These are phyloP conservation scores for Dothiorella sarmentorum DNA, from an alignment of 2,329 filamentous ascomycete species.

Conservation along the genomic window DNA sequence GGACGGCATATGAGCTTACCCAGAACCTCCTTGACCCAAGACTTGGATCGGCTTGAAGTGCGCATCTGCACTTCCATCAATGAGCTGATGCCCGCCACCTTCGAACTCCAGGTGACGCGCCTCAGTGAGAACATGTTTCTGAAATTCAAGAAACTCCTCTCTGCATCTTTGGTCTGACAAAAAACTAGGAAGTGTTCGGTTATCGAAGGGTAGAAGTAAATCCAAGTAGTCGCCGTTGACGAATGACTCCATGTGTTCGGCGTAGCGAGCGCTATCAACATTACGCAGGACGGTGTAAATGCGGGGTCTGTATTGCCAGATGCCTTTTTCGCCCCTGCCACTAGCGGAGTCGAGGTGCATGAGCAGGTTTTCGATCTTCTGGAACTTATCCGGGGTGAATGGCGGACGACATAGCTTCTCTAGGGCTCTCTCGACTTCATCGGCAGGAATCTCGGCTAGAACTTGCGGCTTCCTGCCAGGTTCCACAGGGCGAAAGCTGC, in stretches of 20 bases:
- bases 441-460: not conserved
- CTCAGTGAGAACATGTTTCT: not conserved
- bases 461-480: not conserved
- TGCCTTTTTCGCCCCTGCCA: no score
- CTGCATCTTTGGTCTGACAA: not conserved
- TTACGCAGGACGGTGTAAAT: not conserved
- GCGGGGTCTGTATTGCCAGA: not conserved
- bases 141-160: not conserved
- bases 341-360: not conserved
- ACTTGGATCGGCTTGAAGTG: not conserved
- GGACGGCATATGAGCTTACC: not conserved
- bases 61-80: not conserved
- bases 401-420: not conserved
- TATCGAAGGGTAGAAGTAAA: not conserved
- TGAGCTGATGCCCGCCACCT: not conserved
- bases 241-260: not conserved
- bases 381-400: not conserved
- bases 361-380: not conserved
- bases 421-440: not conserved
- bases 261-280: not conserved
- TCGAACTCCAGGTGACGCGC: not conserved
- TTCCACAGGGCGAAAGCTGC: not conserved
- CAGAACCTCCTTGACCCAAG: not conserved
- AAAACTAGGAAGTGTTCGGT: not conserved
- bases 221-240: not conserved